Conservation (phyloP, 192 early-diverging fungal species). For the Coemansia erecta region DNA sequence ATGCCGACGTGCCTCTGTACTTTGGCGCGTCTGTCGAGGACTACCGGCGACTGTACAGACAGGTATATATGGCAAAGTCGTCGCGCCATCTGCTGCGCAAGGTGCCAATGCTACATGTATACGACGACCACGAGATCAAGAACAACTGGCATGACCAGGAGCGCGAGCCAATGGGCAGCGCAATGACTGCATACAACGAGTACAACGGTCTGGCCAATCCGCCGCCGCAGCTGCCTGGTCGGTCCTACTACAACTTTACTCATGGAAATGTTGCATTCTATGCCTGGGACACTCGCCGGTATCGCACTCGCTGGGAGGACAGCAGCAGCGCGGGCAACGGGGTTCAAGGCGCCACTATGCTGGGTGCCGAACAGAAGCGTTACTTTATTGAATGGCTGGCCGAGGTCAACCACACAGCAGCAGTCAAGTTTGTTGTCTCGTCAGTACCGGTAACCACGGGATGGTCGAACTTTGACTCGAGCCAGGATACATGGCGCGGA, state of each 20-base stretch:
- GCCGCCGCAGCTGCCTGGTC: slow-evolving; percentile 13
- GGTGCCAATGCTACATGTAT: slow-evolving; percentile 50
- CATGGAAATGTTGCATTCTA: slow-evolving; percentile 51
- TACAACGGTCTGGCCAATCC: slow-evolving; percentile 52
- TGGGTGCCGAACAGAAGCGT: slow-evolving; percentile 47
- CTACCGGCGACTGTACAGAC: slow-evolving; percentile 52
- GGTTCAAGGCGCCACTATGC: slow-evolving; percentile 26
- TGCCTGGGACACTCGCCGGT: slow-evolving; percentile 54
- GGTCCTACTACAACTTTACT: slow-evolving; percentile 51
- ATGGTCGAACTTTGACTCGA: slow-evolving; percentile 46
- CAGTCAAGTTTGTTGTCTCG: slow-evolving; percentile 52
- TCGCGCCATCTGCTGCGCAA: slow-evolving; percentile 28
- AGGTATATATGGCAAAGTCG: slow-evolving; percentile 42
- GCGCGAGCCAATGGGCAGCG: slow-evolving; percentile 35
- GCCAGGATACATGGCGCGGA: slow-evolving; percentile 54
- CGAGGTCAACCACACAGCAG: slow-evolving; percentile 48
- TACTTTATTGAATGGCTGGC: slow-evolving; percentile 48
- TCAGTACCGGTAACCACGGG: slow-evolving; percentile 49
- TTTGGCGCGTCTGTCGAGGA: slow-evolving; percentile 37
- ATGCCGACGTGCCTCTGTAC: slow-evolving; percentile 52
- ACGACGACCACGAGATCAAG: slow-evolving; percentile 57
- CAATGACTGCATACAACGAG: slow-evolving; percentile 47
- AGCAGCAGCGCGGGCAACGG: background rate
- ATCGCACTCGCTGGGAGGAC: slow-evolving; percentile 46
- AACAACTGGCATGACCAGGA: slow-evolving; percentile 55